Conservation (phyloP, 2,329 filamentous ascomycete species). For the Aotearoamyces nothofagi region DNA sequence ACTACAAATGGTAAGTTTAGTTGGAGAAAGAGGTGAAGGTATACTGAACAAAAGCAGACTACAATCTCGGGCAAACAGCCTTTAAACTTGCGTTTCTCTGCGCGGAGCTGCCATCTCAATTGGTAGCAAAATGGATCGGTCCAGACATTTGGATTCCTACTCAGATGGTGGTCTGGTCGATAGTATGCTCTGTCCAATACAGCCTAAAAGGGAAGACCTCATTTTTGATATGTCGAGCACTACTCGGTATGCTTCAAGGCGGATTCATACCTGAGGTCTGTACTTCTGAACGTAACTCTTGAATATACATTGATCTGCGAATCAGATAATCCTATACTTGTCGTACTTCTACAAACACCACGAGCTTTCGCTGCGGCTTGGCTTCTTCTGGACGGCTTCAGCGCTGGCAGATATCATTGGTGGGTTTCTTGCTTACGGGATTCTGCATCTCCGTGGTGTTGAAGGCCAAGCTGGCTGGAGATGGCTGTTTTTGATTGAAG, state of each 20-base stretch:
- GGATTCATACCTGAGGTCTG: conserved; percentile 18
- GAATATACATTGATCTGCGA: conserved; percentile 36
- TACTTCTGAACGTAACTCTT: conserved; percentile 38
- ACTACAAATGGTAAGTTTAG: conserved; percentile 25
- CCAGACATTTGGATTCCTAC: conserved; percentile 36
- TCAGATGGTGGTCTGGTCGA: conserved; percentile 35
- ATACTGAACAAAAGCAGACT: too few species aligned
- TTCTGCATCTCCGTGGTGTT: conserved; percentile 11
- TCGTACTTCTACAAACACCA: conserved; percentile 15
- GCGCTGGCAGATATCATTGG: conserved; percentile 10
- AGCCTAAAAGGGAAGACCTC: conserved; percentile 20
- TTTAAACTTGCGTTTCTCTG: conserved; percentile 22
- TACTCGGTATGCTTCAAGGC: conserved; percentile 14
- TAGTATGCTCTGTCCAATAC: conserved; percentile 34
- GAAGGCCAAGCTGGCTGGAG: conserved; percentile 17
- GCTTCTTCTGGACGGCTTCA: conserved; percentile 13
- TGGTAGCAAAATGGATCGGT: conserved; percentile 29
- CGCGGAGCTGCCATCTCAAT: conserved; percentile 43
- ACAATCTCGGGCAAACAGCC: conserved; percentile 28
- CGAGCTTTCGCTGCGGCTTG: conserved; percentile 13
- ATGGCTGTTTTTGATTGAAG: conserved; percentile 23
- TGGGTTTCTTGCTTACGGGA: conserved; percentile 12
- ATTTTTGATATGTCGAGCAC: conserved; percentile 13
- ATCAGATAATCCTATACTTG: conserved; percentile 15
- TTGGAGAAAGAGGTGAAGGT: too few species aligned